These are phyloP conservation scores for Mucor ambiguus DNA, from an alignment of 371 early-diverging fungal species.

Conservation along the genomic window DNA sequence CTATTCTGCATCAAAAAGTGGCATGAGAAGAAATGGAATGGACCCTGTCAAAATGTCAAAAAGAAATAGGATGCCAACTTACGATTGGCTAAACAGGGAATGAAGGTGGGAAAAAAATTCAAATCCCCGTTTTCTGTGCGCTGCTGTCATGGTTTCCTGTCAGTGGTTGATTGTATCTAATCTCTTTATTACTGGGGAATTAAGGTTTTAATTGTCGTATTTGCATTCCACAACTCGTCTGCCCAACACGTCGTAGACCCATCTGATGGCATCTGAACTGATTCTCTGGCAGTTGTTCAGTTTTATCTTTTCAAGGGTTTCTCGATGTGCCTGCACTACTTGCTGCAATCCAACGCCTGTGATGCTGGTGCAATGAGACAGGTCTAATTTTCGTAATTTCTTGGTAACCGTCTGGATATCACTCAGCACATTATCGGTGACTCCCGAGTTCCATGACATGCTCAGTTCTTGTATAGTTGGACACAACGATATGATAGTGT, in stretches of 20 bases:
- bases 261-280: constrained; percentile 27
- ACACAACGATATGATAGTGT: constrained; percentile 9
- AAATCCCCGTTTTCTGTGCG: neutral
- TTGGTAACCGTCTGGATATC: constrained; percentile 10
- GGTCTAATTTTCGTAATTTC: constrained; percentile 24
- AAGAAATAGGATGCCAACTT: neutral
- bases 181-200: neutral
- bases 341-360: constrained; percentile 35
- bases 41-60: neutral
- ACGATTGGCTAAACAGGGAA: neutral
- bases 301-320: constrained; percentile 15
- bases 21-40: neutral
- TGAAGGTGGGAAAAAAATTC: neutral
- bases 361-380: constrained; percentile 27
- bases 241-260: constrained; percentile 23
- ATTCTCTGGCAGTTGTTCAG: constrained; percentile 30
- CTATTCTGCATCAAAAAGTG: neutral
- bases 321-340: constrained; percentile 18
- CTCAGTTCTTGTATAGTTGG: constrained; percentile 9
- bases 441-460: constrained; percentile 8
- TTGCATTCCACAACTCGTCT: constrained; percentile 18
- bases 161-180: neutral
- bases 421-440: constrained; percentile 23
- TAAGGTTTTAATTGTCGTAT: neutral
- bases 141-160: neutral